Base-by-base conservation (phyloP, 2,329 filamentous ascomycete genomes). In the Neofusicoccum parvum region DNA sequence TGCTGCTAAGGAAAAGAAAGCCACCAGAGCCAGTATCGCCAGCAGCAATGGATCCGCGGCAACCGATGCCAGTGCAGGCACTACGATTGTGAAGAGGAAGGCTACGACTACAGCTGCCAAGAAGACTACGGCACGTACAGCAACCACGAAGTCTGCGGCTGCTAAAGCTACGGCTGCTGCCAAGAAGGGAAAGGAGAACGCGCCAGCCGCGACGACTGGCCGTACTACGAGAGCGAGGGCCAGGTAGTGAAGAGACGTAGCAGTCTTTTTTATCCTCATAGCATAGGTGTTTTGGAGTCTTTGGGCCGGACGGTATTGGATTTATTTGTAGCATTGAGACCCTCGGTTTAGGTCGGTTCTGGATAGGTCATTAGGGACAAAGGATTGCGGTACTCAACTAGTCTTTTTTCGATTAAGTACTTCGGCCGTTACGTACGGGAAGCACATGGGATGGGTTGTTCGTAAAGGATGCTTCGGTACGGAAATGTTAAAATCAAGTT, bases 1-100 rank as follows among this genome's bases (percentile, higher is more conserved):
- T 17, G 78, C 80, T n/a, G 76, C 79, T 23, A 70, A 80, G 9
- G 81, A 41, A 14, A 64, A 41, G 41, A 64, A 27, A 43, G 74
- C 80, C 10, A 68, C 51, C n/a, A 62, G 64, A 20, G 56, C 41
- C n/a, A 54, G 68, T 67, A 83, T 86, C 74, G 77, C 56, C 11
- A 54, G 53, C 37, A 91, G 89, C 71, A 83, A 80, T 69, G 82
- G 80, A 65, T 90, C 88, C 73, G 88, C 88, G 72, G 82, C 85
- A 15, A 90, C 88, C 70, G 86, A 89, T 64, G 82, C 79, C 5
- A 91, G 88, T 75, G 85, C 74, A 20, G 75, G 85, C 14, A 85
- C 86, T 7, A 91, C 89, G 0, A 87, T 90, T 23, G 82, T 90
- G 49, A 85, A 85, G 75, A 89, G 86, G 74, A 74, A 80, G 17